Base-by-base conservation (phyloP, 2,329 filamentous ascomycete species). In the Tolypocladium pustulatum region DNA sequence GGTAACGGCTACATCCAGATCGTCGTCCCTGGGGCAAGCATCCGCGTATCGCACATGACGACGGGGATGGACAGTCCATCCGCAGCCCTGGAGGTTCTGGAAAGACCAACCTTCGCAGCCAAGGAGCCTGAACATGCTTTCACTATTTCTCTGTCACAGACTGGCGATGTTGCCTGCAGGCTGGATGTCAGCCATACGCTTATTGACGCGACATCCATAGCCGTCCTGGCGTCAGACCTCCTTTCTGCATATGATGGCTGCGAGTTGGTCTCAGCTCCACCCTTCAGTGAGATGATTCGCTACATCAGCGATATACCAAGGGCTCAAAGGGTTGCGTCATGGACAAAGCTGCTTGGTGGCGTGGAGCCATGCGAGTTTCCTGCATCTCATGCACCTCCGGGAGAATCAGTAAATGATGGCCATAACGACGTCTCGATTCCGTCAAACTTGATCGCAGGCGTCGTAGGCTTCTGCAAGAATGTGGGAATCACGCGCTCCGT, bases 401-500 rank as follows among this genome's bases (percentile, higher is more conserved):
- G 30, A 1, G 15, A 36, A 9, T 5, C 5, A 0, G 46, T 22
- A 7, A 17, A 22, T 7, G 56, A 60, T 30, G 53, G 13, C 20
- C 53, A 57, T 20, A 56, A 52, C 36, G 56, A 57, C 40, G 20
- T 60, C 5, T 52, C 58, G 1, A 53, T 54, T 27, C 53, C 56
- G 1, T 52, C 32, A 13, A 55, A 34, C 20, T 17, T 34, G 37
- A 58, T 34, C 5, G 25, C 54, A 5, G 57, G 57, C 9, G 22
- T 58, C 20, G 37, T 40, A 30, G 36, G 54, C 13, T 77, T 76
- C 61, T 77, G 76, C 60, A 69, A 69, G 57, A 65, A 66, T 49
- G 65, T 72, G 3, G 73, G 71, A 6, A 69, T 78, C 13, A 84
- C 80, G 0, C 61, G 78, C 0, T 77, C 80, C 0, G 79, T 75